Base-by-base conservation (phyloP, 768 basidiomycete genomes). In the Boletus vermiculosoides region DNA sequence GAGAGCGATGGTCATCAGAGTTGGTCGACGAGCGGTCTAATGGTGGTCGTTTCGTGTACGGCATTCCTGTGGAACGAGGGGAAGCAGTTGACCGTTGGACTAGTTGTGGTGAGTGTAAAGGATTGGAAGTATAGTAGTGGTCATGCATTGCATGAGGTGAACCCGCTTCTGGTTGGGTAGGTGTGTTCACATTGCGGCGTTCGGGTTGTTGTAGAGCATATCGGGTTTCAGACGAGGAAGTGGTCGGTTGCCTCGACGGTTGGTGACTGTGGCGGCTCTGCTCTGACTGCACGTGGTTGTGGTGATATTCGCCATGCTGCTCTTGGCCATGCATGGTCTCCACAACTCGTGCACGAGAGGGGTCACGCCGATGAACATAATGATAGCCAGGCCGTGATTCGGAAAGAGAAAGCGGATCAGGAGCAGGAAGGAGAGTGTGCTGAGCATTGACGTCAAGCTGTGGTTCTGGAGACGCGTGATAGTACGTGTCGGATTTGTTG, bases 391-490 rank as follows among this genome's bases (percentile, higher is more conserved):
- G 54, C 45, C 54, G 60, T 55, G 69, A 45, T 28, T 68, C 69
- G 66, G 68, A 66, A 56, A 68, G 61, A 9, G 64, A 45, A 50
- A 71, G 66, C 69, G 71, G 66, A 70, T 70, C 69, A 56, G 69
- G 41, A 36, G 69, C 39, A 52, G 59, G 36, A 49, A 69, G 59
- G 51, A 62, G 57, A 25, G 58, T 2, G 37, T 61, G 68, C 46
- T 67, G 70, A 20, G 55, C n/a, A 42, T 57, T 70, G 62, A 72
- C 66, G 64, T 73, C 69, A 66, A 71, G 62, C 56, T 68, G 60
- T 45, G 63, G 59, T 20, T 70, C 61, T 50, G 68, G 55, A 44
- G 67, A 68, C 30, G 56, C 30, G 55, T 58, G 68, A 58, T 68
- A 70, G 52, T 66, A 68, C 51, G 66, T 39, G 56, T 66, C 66